Evolutionary conservation across 306 rosid species (phyloP).

Genomic region (Senna siamea): DNA sequence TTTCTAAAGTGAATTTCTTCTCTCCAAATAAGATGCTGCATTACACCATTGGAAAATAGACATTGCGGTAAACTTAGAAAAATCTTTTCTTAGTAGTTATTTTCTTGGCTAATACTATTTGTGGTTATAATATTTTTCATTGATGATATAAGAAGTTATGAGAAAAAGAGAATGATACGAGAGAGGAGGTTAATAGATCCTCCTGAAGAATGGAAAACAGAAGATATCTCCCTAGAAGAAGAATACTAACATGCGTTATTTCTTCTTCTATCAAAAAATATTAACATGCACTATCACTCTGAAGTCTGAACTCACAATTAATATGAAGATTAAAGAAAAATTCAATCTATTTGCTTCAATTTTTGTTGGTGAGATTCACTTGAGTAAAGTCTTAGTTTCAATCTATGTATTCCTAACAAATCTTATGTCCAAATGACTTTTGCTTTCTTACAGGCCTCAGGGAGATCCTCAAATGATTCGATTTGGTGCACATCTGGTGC

Average conservation of each 20-base stretch:
- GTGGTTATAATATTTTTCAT: neutral
- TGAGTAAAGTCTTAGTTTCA: neutral
- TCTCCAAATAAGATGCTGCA: conserved; percentile 23
- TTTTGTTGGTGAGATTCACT: neutral
- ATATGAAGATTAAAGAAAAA: neutral
- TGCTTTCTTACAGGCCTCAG: conserved; percentile 65
- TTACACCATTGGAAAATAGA: conserved; percentile 22
- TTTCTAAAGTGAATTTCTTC: conserved; percentile 19
- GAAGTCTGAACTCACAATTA: neutral
- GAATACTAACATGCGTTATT: neutral
- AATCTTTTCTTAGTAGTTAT: neutral
- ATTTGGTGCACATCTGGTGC: conserved; percentile 97
- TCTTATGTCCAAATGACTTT: neutral
- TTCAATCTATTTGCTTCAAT: neutral
- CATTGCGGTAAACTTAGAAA: neutral
- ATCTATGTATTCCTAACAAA: neutral
- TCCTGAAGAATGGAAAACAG: neutral
- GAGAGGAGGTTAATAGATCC: neutral
- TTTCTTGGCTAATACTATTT: conserved; percentile 3
- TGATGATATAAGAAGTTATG: neutral
- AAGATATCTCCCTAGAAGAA: neutral
- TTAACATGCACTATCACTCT: conserved; percentile 5
- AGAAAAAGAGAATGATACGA: neutral
- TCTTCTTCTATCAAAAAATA: neutral
- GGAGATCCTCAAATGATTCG: conserved; percentile 99